phyloP scores from a whole-genome alignment of 768 basidiomycete species.

The Cubamyces sp. region DNA sequence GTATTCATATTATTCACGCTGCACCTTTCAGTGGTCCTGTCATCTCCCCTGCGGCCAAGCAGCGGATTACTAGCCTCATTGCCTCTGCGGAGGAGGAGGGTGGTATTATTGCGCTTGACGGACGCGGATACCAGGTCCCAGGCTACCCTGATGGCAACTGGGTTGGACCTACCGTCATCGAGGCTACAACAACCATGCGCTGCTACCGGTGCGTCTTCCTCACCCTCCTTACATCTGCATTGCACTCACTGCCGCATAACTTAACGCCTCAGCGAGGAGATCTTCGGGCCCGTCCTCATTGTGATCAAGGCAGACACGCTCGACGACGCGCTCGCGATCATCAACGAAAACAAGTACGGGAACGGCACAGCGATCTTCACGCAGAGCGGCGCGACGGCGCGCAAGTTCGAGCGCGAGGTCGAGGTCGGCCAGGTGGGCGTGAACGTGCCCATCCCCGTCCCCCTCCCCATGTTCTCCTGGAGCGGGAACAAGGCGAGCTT shows the following conservation, averaged over 20 bases:
- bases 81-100: constrained; percentile 77
- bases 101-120: constrained; percentile 86
- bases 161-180: constrained; percentile 89
- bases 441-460: constrained; percentile 93
- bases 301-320: constrained; percentile 80
- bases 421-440: constrained; percentile 94
- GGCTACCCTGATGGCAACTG: constrained; percentile 91
- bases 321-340: constrained; percentile 87
- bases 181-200: constrained; percentile 80
- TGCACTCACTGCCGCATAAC: background rate
- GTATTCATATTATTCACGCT: background rate
- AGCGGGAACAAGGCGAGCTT: constrained; percentile 91
- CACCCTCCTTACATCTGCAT: background rate
- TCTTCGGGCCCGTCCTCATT: constrained; percentile 90
- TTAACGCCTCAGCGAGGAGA: constrained; percentile 71
- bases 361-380: constrained; percentile 98
- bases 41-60: constrained; percentile 82
- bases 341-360: constrained; percentile 90
- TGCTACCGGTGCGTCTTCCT: constrained; percentile 73
- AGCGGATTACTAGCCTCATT: constrained; percentile 76
- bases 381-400: constrained; percentile 91
- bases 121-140: constrained; percentile 67
- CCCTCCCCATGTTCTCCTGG: constrained; percentile 94
- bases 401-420: constrained; percentile 87
- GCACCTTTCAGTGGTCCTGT: constrained; percentile 71